Base-by-base conservation (phyloP, 306 rosid genomes). In the Rubus parviflorus region DNA sequence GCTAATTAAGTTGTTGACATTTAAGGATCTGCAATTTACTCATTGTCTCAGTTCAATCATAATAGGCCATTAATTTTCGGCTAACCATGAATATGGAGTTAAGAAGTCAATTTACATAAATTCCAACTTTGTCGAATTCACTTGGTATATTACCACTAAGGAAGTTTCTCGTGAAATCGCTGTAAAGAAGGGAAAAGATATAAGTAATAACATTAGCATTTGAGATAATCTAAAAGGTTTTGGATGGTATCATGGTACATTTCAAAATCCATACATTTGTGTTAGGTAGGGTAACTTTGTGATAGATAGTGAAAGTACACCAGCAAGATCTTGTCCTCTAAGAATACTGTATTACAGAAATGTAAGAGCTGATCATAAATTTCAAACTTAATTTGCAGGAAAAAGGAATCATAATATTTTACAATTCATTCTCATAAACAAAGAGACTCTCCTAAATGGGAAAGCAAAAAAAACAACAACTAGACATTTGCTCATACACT, bases 1-100 rank as follows among this genome's bases (percentile, higher is more conserved):
- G 83, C 35, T 15, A n/a, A n/a, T n/a, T n/a, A 80, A 67, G 12
- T 80, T 80, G 83, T 80, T 80, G 4, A 48, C 22, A 58, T 45
- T 0, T 16, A 74, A 0, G 15, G 71, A 54, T 70, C 78, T 75
- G 78, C 70, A 61, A 3, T 46, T 20, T 70, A 47, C 60, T 30
- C 74, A 30, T 70, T 70, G 7, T 49, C n/a, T 70, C 3, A 48
- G 43, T 51, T 15, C 45, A 48, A 49, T 22, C 16, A 48, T 35
- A 1, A 47, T 2, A 68, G 7, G 73, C 16, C 30, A 30, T 14
- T n/a, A n/a, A n/a, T n/a, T n/a, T 48, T 7, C 14, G 6, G 13
- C 15, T 47, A 70, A 30, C 45, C 74, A 13, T 70, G 42, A 47
- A 48, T 13, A 49, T 47, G 58, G 41, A 19, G 70, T 66, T 19